phyloP scores from a whole-genome alignment of 768 basidiomycete species.

The Lactarius tabidus region DNA sequence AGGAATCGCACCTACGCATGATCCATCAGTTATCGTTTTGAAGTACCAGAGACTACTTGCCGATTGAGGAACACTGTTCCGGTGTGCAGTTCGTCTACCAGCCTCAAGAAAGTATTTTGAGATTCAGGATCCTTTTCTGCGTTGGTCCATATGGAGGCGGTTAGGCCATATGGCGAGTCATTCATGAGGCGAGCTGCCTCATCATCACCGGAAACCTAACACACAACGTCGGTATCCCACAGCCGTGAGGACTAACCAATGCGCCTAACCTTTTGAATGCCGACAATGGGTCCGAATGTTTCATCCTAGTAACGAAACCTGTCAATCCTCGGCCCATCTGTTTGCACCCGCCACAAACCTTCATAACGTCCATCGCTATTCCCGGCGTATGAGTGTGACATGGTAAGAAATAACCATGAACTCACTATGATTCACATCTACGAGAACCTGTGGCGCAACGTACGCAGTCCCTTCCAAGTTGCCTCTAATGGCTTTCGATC shows the following conservation, averaged over 20 bases:
- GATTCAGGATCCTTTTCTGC: conserved; percentile 56
- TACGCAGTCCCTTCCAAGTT: conserved; percentile 58
- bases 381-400: conserved; percentile 11
- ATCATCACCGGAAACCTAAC: conserved; percentile 73
- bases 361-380: conserved; percentile 91
- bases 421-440: conserved; percentile 86
- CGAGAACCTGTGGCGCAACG: conserved; percentile 87
- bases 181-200: conserved; percentile 93
- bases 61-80: conserved; percentile 95
- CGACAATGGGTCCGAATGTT: conserved; percentile 91
- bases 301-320: conserved; percentile 55
- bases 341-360: conserved; percentile 39
- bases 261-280: conserved; percentile 76
- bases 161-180: conserved; percentile 92
- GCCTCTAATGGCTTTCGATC: conserved; percentile 1
- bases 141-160: conserved; percentile 93
- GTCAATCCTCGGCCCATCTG: conserved; percentile 8
- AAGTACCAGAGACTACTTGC: conserved; percentile 31
- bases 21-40: conserved; percentile 11
- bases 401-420: conserved; percentile 23
- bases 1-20: conserved; percentile 64
- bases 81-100: conserved; percentile 71
- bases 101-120: conserved; percentile 57
- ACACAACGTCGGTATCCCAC: neutral
- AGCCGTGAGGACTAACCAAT: neutral